phyloP scores from a whole-genome alignment of 2,329 filamentous ascomycete genomes.

The Hypocreales sp. region DNA sequence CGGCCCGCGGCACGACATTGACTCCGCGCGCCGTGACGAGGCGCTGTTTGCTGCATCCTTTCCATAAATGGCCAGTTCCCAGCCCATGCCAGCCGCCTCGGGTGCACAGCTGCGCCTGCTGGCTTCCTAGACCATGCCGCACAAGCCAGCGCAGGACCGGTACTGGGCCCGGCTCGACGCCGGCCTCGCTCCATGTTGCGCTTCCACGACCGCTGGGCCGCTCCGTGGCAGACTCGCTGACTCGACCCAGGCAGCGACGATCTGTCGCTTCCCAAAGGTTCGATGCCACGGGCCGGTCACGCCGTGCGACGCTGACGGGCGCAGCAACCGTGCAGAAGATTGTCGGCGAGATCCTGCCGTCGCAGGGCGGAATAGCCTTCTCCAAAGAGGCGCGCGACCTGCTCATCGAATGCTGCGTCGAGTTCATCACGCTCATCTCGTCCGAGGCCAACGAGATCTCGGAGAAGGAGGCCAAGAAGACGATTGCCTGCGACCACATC shows the following conservation, averaged over 20 bases:
- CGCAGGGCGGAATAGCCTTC: slow-evolving; percentile 63
- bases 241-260: slow-evolving; percentile 41
- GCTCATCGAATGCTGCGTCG: slow-evolving; percentile 95
- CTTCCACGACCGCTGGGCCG: no score
- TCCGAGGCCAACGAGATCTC: slow-evolving; percentile 98
- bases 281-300: slow-evolving; percentile 4
- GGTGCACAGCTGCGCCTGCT: background rate
- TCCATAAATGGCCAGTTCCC: background rate
- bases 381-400: slow-evolving; percentile 91
- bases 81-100: background rate
- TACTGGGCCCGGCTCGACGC: slow-evolving; percentile 13
- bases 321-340: slow-evolving; percentile 65
- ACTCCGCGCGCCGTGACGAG: no score
- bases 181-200: slow-evolving; percentile 7
- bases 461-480: slow-evolving; percentile 98
- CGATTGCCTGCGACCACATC: slow-evolving; percentile 95
- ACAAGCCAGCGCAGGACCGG: slow-evolving; percentile 7
- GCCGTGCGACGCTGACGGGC: slow-evolving; percentile 10
- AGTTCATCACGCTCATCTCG: slow-evolving; percentile 97
- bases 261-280: slow-evolving; percentile 49
- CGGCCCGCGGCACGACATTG: no score
- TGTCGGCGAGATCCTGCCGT: slow-evolving; percentile 79
- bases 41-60: slow-evolving; percentile 1
- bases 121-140: background rate
- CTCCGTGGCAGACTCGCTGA: no score